Percentiles rank a stretch among this genome's conserved stretches.
phyloP scores from a whole-genome alignment of 2,329 filamentous ascomycete genomes.

The Ceratocystis smalleyi region DNA sequence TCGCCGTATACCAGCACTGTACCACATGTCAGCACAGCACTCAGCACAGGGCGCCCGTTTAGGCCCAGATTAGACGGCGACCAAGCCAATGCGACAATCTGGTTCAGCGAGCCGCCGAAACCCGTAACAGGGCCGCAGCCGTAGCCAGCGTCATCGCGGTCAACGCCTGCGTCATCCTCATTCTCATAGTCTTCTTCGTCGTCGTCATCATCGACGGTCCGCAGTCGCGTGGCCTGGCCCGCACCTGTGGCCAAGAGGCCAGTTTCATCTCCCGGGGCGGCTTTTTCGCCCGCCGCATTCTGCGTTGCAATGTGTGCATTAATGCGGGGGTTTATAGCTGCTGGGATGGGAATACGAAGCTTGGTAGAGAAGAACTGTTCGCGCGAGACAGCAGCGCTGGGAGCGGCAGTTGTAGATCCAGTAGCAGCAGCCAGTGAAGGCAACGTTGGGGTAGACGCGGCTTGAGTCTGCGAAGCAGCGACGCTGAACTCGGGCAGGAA shows the following conservation, averaged over 20 bases:
- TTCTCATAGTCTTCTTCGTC: slow-evolving; percentile 18
- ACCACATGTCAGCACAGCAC: slow-evolving; percentile 35
- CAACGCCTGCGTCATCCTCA: slow-evolving; percentile 19
- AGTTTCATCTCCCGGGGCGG: not conserved
- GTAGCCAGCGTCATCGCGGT: slow-evolving; percentile 28
- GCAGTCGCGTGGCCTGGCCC: not conserved
- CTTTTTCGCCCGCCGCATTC: not conserved
- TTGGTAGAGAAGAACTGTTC: slow-evolving; percentile 17
- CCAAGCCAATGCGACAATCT: slow-evolving; percentile 40
- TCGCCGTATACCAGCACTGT: slow-evolving; percentile 38
- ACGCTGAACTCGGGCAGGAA: slow-evolving; percentile 33
- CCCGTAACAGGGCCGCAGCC: slow-evolving; percentile 33
- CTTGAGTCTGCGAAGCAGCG: slow-evolving; percentile 15
- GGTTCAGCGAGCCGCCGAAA: slow-evolving; percentile 37
- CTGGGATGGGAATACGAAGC: slow-evolving; percentile 17
- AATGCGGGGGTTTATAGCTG: slow-evolving; percentile 14
- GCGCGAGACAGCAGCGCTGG: slow-evolving; percentile 20
- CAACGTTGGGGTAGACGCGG: not conserved
- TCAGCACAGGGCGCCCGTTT: slow-evolving; percentile 37
- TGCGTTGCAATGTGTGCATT: slow-evolving; percentile 8
- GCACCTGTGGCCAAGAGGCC: not conserved
- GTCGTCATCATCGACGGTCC: slow-evolving; percentile 9
- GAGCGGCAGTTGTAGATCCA: not conserved
- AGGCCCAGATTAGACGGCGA: slow-evolving; percentile 43
- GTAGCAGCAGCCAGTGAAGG: not conserved